Base-by-base conservation (phyloP, 108 stramenopile genomes). In the Pseudonitzschia pungens region DNA sequence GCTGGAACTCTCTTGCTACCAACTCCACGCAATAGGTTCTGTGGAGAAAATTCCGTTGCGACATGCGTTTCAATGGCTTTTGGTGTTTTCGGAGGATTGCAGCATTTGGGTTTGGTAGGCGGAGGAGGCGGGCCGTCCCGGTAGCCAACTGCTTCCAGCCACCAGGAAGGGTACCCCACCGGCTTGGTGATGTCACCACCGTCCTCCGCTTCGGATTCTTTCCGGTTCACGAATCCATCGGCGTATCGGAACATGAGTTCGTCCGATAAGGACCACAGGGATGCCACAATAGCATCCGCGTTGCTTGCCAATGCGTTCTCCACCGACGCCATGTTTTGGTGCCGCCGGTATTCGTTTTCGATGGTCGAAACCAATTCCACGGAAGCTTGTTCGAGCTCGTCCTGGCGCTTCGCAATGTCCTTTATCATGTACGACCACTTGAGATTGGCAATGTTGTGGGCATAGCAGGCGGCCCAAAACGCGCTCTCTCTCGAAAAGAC, bases 161-260 rank as follows among this genome's bases (percentile, higher is more conserved):
- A 84, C 80, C 80, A 84, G 40, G 72, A 65, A 16, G 83, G 83
- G 68, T 84, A 81, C 24, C 80, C 83, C 31, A 78, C 74, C 59
- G 68, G 69, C 54, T 84, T 77, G 9, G 77, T 71, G 71, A 83
- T 73, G 16, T 66, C 63, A 0, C 74, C 73, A 22, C 52, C 22
- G 7, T 59, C 56, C 9, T 55, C 54, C 24, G 51, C 10, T 16
- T 79, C 78, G 32, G 32, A 33, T 40, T 62, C 60, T 5, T 31
- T 16, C 14, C 11, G 15, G 75, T 84, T 81, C 51, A 81, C 74
- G 68, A 81, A 81, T 26, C 83, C 83, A 72, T 70, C 74, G 36
- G 83, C 83, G 62, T 81, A 84, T 33, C 78, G 77, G 63, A 84
- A 84, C 59, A 84, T 51, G 32, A 84, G 36, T 26, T 81, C 57